phyloP scores from a whole-genome alignment of 164 flowering plant species.

The Warburgia ugandensis region DNA sequence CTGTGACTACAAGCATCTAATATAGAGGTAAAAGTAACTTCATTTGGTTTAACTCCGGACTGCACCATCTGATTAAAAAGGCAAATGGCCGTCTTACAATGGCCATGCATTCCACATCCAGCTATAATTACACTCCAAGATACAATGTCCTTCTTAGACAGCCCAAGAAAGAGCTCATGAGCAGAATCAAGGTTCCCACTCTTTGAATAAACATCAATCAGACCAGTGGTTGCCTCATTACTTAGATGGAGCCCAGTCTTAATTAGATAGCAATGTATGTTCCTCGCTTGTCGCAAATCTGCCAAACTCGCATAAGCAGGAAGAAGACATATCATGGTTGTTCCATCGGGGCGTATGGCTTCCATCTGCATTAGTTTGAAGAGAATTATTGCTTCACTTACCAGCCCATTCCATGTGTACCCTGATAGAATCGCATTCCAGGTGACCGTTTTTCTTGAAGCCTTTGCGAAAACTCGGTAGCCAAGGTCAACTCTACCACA shows the following conservation, averaged over 20 bases:
- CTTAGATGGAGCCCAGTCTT: slow-evolving; percentile 35
- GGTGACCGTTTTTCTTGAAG: slow-evolving; percentile 40
- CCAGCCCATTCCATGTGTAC: slow-evolving; percentile 34
- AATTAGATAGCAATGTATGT: slow-evolving; percentile 48
- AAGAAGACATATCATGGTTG: slow-evolving; percentile 53
- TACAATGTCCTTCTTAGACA: slow-evolving; percentile 42
- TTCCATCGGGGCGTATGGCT: slow-evolving; percentile 34
- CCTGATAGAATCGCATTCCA: slow-evolving; percentile 80
- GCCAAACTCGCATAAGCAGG: slow-evolving; percentile 60
- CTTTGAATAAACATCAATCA: slow-evolving; percentile 62
- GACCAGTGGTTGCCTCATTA: slow-evolving; percentile 38
- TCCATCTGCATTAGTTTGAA: slow-evolving; percentile 54
- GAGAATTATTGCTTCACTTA: slow-evolving; percentile 42
- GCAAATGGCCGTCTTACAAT: slow-evolving; percentile 41
- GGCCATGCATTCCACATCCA: slow-evolving; percentile 61
- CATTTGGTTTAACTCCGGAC: slow-evolving; percentile 58
- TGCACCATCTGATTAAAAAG: slow-evolving; percentile 60
- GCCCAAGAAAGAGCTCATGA: slow-evolving; percentile 37
- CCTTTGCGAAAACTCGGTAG: slow-evolving; percentile 31
- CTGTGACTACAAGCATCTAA: slow-evolving; percentile 69
- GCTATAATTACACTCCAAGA: slow-evolving; percentile 65
- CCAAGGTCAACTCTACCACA: slow-evolving; percentile 35
- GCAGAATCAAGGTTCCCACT: slow-evolving; percentile 56
- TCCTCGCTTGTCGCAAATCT: slow-evolving; percentile 50
- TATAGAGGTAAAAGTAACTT: slow-evolving; percentile 58